Evolutionary conservation across 1,139 yeast genomes (phyloP), one percentile per base, ranked within the genome.

Genomic region (Geotrichum europaeum): DNA sequence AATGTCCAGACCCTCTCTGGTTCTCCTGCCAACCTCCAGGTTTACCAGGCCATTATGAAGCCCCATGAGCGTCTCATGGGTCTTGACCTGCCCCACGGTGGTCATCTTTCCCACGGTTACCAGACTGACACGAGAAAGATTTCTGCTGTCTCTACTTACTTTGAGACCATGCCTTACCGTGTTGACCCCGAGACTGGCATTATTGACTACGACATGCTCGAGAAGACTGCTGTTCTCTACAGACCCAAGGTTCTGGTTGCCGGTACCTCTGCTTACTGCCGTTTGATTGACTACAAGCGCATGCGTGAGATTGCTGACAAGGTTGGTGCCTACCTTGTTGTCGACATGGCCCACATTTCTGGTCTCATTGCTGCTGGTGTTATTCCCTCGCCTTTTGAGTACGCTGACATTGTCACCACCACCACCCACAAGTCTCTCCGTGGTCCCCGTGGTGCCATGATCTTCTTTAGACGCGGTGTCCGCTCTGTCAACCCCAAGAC

Each of bases 371-470:
- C 97, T 65, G 97, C 97, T 62, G 91, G 89, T 67, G 97, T 91
- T 63, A 87, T 92, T 56, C 90, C 87, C 60, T 87, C 96, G 56
- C 98, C 98, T 64, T 92, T 92, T 81, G 94, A 90, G 73, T 86
- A 85, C 77, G 89, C 97, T 59, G 98, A 92, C 74, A 88, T 92
- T 67, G 98, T 92, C 73, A 92, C 98, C 67, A 92, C 98, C 68
- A 92, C 98, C 64, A 91, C 98, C 58, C 98, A 92, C 80, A 92
- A 92, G 80, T 90, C 97, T 36, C 84, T 92, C 72, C 87, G 98
- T 80, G 98, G 98, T 54, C 98, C 98, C 76, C 88, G 98, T 82
- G 98, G 98, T 74, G 96, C 98, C 59, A 91, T 92, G 97, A 92
- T 92, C 73, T 92, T 92, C 80, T 92, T 84, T 82, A 89, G 97